Percentiles rank a stretch among this genome's conserved stretches.
Conservation (phyloP, 768 basidiomycete genomes). For the Trametes elegans region DNA sequence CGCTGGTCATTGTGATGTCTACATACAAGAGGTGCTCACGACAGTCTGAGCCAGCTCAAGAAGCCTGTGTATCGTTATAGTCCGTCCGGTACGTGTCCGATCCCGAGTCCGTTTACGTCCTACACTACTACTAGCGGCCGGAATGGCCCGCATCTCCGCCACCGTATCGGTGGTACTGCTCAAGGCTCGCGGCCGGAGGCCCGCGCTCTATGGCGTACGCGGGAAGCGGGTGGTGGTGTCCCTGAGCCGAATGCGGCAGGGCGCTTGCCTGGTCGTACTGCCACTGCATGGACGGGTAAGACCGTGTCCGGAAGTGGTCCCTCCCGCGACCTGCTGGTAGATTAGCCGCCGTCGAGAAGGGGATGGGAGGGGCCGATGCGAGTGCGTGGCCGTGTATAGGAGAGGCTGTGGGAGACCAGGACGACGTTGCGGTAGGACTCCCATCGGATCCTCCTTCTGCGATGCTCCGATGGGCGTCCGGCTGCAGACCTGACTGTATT, state of each 20-base stretch:
- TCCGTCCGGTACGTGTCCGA: conserved; percentile 19
- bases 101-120: conserved; percentile 16
- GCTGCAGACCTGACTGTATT: conserved; percentile 9
- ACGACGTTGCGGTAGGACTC: conserved; percentile 11
- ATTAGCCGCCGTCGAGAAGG: conserved; percentile 20
- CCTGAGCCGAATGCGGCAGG: conserved; percentile 9
- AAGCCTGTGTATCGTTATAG: neutral
- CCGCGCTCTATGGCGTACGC: conserved; percentile 13
- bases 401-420: conserved; percentile 21
- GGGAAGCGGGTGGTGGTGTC: conserved; percentile 9
- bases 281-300: conserved; percentile 24
- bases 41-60: conserved; percentile 13
- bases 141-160: conserved; percentile 17
- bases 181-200: conserved; percentile 2
- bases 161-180: conserved; percentile 12
- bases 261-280: conserved; percentile 22
- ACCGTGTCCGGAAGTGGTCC: conserved; percentile 25
- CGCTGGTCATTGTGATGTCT: conserved; percentile 3
- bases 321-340: conserved; percentile 23
- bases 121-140: conserved; percentile 11
- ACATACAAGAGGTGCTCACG: neutral
- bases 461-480: conserved; percentile 13
- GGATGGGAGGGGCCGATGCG: conserved; percentile 25
- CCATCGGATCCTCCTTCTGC: conserved; percentile 16
- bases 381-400: conserved; percentile 16